Percentiles rank a stretch among this genome's conserved stretches.
phyloP scores from a whole-genome alignment of 768 basidiomycete species.

The Clavulina sp. region DNA sequence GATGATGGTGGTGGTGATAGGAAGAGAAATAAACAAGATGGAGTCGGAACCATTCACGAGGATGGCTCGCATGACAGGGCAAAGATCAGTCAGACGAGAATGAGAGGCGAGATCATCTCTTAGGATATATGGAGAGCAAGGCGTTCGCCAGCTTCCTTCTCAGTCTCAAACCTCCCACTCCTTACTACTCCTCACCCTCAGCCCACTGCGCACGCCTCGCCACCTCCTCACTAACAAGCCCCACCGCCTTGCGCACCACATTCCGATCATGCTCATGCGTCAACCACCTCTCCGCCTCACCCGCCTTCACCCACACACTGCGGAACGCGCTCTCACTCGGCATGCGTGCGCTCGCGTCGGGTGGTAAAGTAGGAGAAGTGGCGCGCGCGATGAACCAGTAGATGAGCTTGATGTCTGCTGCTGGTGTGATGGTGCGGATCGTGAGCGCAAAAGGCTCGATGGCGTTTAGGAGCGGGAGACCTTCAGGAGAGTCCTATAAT shows the following conservation, averaged over 20 bases:
- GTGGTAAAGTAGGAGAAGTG: no score
- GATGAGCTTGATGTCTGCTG: slow-evolving; percentile 6
- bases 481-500: neutral
- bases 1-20: no score
- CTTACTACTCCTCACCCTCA: neutral
- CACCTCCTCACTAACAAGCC: slow-evolving; percentile 5
- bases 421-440: neutral
- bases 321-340: slow-evolving; percentile 4
- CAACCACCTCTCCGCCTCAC: slow-evolving; percentile 5
- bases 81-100: no score
- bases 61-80: no score
- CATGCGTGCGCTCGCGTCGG: slow-evolving; percentile 6
- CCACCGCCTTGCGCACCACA: slow-evolving; percentile 7
- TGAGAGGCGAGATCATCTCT: no score
- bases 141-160: no score
- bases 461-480: slow-evolving; percentile 1
- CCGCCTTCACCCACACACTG: slow-evolving; percentile 4
- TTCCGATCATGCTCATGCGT: slow-evolving; percentile 9
- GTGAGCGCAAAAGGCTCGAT: slow-evolving; percentile 8
- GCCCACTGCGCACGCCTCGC: neutral
- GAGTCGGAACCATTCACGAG: no score
- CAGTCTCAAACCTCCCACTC: no score
- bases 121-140: no score
- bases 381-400: slow-evolving; percentile 11
- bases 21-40: no score